Conservation (phyloP, 352 stramenopile genomes). For the Blastocystis hominis region DNA sequence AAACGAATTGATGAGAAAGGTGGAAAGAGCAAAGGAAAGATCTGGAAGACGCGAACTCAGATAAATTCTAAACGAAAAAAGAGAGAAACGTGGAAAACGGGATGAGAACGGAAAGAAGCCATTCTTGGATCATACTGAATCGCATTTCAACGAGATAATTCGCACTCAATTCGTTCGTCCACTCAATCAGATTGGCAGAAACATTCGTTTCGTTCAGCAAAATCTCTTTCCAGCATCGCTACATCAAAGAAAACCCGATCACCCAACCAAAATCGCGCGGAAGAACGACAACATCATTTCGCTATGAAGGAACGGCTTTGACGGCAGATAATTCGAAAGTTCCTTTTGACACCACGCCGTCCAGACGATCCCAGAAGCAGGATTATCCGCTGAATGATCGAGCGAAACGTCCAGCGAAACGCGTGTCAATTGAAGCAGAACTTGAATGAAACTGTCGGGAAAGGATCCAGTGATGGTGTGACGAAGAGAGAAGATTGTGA, state of each 20-base stretch:
- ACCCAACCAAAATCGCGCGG: not conserved
- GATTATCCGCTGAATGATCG: not conserved
- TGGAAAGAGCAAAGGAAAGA: not conserved
- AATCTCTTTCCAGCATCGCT: slow-evolving; percentile 50
- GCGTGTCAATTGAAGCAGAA: not conserved
- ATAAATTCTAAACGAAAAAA: not conserved
- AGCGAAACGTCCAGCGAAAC: not conserved
- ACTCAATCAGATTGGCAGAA: not conserved
- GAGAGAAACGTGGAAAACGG: not conserved
- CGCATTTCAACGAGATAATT: not conserved
- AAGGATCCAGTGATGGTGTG: not conserved
- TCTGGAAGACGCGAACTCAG: not conserved
- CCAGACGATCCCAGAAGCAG: not conserved
- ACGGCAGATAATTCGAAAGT: not conserved
- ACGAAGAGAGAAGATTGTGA: not conserved
- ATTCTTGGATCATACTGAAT: not conserved
- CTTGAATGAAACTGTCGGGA: not conserved
- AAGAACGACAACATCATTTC: not conserved
- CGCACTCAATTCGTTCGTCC: not conserved
- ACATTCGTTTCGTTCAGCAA: slow-evolving; percentile 33
- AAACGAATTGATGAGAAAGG: not conserved
- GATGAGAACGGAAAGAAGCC: not conserved
- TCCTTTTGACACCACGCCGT: not conserved
- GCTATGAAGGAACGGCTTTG: not conserved
- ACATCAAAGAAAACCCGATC: not conserved